Conservation (phyloP, 352 stramenopile genomes). For the Saprolegnia parasitica region DNA sequence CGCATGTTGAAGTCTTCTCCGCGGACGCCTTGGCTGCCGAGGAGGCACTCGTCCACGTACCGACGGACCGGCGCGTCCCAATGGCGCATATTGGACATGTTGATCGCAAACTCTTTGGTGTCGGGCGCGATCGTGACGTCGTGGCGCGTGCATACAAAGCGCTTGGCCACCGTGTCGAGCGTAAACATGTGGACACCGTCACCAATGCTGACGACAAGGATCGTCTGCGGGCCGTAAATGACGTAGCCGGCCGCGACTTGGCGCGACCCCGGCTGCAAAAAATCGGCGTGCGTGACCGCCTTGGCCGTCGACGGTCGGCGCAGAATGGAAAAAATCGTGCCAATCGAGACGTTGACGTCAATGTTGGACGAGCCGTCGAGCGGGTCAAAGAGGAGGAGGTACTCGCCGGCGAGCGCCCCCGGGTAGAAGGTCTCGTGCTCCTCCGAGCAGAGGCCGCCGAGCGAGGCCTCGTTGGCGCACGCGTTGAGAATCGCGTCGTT, state of each 20-base stretch:
- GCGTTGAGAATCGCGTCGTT: constrained; percentile 5
- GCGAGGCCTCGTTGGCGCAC: not conserved
- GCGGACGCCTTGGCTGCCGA: constrained; percentile 7
- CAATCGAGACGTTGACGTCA: constrained; percentile 26
- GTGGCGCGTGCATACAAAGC: constrained; percentile 13
- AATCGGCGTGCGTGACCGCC: not conserved
- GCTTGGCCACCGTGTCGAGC: not conserved
- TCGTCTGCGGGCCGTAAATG: constrained; percentile 25
- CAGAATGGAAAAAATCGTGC: constrained; percentile 22
- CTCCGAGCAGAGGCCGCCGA: constrained; percentile 23
- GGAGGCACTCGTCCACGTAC: constrained; percentile 20
- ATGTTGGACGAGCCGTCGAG: constrained; percentile 28
- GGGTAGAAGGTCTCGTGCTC: constrained; percentile 21
- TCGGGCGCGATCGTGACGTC: not conserved
- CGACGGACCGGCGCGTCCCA: constrained; percentile 9
- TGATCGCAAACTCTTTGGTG: constrained; percentile 24
- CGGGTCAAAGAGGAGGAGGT: constrained; percentile 22
- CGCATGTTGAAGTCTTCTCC: constrained; percentile 26
- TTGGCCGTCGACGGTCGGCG: not conserved
- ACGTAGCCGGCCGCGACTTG: constrained; percentile 22
- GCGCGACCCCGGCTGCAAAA: constrained; percentile 4
- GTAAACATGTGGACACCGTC: constrained; percentile 26
- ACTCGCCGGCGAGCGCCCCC: not conserved
- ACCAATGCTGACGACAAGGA: constrained; percentile 10
- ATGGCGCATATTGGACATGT: constrained; percentile 28